Percentiles rank a stretch among this genome's conserved stretches.
Evolutionary conservation across 2,329 filamentous ascomycete species (phyloP).

Genomic region (Sporothrix luriei): DNA sequence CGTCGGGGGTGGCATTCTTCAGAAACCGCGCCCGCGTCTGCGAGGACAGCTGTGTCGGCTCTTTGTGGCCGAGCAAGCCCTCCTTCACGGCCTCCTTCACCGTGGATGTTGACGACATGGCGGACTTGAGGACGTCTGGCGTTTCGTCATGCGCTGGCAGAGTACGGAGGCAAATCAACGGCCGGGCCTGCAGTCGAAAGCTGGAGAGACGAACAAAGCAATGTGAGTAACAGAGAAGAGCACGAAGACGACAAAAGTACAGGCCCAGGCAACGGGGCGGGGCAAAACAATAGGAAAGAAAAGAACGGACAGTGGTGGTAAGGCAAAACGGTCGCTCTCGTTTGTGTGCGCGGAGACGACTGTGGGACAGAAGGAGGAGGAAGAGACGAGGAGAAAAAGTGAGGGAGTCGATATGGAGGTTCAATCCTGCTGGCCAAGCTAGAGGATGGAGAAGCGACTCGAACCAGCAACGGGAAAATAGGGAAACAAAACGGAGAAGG

Average conservation of each 20-base stretch:
- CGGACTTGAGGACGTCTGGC: background rate
- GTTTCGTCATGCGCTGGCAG: constrained; percentile 23
- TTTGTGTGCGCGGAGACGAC: constrained; percentile 12
- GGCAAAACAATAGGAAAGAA: background rate
- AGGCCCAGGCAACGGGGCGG: background rate
- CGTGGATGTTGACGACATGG: constrained; percentile 48
- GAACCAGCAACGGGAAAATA: constrained; percentile 25
- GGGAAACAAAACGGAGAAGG: constrained; percentile 21
- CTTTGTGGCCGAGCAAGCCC: constrained; percentile 67
- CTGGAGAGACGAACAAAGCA: constrained; percentile 5
- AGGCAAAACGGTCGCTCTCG: constrained; percentile 18
- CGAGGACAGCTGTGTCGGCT: constrained; percentile 65
- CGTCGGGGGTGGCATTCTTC: constrained; percentile 73
- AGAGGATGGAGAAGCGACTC: constrained; percentile 19
- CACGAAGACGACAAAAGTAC: background rate
- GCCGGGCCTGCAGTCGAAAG: background rate
- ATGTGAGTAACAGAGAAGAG: constrained; percentile 17
- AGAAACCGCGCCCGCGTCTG: constrained; percentile 77
- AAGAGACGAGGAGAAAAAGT: background rate
- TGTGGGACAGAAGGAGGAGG: background rate
- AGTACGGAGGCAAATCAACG: background rate
- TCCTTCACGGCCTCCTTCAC: constrained; percentile 77
- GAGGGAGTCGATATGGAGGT: constrained; percentile 11
- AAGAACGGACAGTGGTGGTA: constrained; percentile 9
- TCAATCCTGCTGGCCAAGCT: constrained; percentile 3